Evolutionary conservation across 352 stramenopile species (phyloP), one percentile per base, ranked within the genome.

Genomic region (Pythium guiyangense): DNA sequence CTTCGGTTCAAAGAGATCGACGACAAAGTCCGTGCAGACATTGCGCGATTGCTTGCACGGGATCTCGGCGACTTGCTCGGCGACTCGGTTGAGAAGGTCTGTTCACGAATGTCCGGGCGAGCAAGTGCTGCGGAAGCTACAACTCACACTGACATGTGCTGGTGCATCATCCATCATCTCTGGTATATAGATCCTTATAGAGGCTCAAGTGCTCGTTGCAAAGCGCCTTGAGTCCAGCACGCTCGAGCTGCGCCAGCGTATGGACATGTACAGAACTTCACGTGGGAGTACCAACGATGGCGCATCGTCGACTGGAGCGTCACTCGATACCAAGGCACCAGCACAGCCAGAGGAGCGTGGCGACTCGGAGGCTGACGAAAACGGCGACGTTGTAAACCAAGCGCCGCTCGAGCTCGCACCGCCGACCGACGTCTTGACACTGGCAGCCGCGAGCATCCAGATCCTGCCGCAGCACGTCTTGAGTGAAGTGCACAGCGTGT

Each of bases 1-100:
- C 51, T 65, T 31, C 79, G 82, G 11, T 90, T 87, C 58, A 62
- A 75, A 46, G 79, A 86, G 39, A 69, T 92, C 10, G 78, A 92
- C n/a, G 57, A 61, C 11, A 71, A 80, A 39, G 62, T 88, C 11
- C 61, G 74, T 35, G 60, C 57, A 2, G 69, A 90, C 18, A 74
- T 87, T 54, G 47, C 54, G n/a, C 53, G 64, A 17, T 46, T 86
- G 18, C 35, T 88, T 4, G 56, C 61, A 0, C 70, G 76, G 29
- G 66, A 83, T 44, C 53, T 84, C 27, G 25, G 59, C 1, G 60
- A 73, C 12, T 59, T 81, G 12, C 53, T 75, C 26, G 64, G 50
- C 4, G 50, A 69, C 29, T 60, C 67, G 10, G 68, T 83, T 22
- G 62, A 82, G 50, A 82, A 65, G 64, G 78, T 84, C 60, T 42